Evolutionary conservation across 257 asterid genomes (phyloP), one percentile per base, ranked within the genome.

Genomic region (Solanum paucissectum): DNA sequence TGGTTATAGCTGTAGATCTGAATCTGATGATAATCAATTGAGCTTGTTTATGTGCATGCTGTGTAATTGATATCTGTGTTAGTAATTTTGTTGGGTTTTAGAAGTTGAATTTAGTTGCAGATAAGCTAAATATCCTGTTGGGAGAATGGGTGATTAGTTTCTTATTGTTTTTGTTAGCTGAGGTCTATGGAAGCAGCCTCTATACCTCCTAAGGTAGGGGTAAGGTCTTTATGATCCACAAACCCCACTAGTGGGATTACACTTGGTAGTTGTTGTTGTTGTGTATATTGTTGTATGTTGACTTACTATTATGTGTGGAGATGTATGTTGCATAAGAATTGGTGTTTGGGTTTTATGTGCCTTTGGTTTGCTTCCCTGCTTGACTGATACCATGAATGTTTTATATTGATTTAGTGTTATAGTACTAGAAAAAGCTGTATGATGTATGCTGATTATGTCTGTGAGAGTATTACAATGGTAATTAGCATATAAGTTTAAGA

Each of bases 1-100:
- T 42, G 83, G 58, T 52, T 44, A 5, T 52, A 58, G 55, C 3
- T 34, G 12, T n/a, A 42, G 91, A 90, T 88, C 90, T 87, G 89
- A 27, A 58, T 52, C 81, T 46, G 58, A 29, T 14, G 66, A 42
- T 79, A 2, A 1, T 34, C 8, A 46, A 9, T 81, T 46, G 69
- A 81, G 42, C 42, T 81, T 81, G 9, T 81, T 81, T 16, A 62
- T 81, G 64, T 81, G 23, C 8, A 77, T 0, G 62, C 6, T 42
- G 62, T 77, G 68, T 16, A 81, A 25, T 16, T 81, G 66, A 46
- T 81, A 23, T 8, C n/a, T 14, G 27, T 44, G 12, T 81, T 49
- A 16, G 38, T 81, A 46, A 27, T 46, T 81, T 81, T 62, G 27
- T 46, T 29, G 16, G 16, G 40, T 81, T 36, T 4, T 2, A 46